Evolutionary conservation across 441 rosid species (phyloP).

Genomic region (Bocquillonia castaneifolia): DNA sequence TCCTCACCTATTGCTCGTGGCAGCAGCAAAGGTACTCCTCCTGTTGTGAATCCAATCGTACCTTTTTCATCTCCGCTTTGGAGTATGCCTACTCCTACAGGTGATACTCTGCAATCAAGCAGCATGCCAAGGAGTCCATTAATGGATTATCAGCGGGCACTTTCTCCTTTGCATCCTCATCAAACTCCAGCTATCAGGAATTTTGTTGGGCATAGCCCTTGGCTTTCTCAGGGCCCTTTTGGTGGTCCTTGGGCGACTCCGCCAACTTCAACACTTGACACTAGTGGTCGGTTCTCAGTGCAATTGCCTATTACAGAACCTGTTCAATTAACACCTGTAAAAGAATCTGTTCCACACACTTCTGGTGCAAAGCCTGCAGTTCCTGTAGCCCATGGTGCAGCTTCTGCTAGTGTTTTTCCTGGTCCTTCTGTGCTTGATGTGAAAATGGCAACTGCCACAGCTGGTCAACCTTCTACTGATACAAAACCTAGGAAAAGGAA

Average conservation of each 20-base stretch:
- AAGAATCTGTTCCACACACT: constrained; percentile 49
- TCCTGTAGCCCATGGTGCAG: constrained; percentile 38
- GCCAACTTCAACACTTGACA: constrained; percentile 55
- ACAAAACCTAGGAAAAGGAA: constrained; percentile 77
- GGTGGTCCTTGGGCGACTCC: constrained; percentile 73
- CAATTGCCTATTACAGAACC: constrained; percentile 52
- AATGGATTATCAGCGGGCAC: constrained; percentile 56
- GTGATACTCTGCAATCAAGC: constrained; percentile 55
- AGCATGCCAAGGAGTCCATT: constrained; percentile 54
- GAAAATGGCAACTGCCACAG: constrained; percentile 37
- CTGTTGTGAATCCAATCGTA: constrained; percentile 49
- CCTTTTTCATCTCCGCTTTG: constrained; percentile 92
- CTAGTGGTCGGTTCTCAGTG: constrained; percentile 51
- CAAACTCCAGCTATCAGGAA: constrained; percentile 60
- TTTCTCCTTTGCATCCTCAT: constrained; percentile 64
- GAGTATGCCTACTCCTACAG: constrained; percentile 60
- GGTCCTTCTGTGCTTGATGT: constrained; percentile 46
- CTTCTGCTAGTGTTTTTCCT: constrained; percentile 38
- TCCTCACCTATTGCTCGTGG: constrained; percentile 51
- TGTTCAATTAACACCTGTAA: constrained; percentile 49
- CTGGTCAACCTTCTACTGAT: constrained; percentile 50
- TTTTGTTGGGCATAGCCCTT: constrained; percentile 61
- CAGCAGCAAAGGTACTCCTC: constrained; percentile 50
- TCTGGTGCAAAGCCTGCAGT: constrained; percentile 44
- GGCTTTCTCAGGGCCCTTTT: constrained; percentile 77